A percentile compares a stretch with the other conserved stretches of the same genome.
These are phyloP conservation scores for Exophiala bonariae DNA, from an alignment of 2,329 filamentous ascomycete genomes.

Conservation along the genomic window DNA sequence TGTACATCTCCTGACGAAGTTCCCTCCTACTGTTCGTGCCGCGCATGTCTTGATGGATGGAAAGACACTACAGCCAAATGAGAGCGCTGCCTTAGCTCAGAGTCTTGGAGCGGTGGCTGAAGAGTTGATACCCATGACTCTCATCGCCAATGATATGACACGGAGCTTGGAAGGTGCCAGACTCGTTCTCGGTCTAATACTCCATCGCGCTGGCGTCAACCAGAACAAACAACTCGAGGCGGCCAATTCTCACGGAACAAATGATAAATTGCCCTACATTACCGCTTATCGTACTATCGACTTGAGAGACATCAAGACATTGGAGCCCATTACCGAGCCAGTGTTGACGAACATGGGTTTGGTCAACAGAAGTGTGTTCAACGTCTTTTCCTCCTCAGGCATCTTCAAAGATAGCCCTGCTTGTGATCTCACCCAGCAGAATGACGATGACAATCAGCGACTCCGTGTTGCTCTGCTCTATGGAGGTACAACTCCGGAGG, in stretches of 20 bases:
- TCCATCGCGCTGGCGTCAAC: slow-evolving; percentile 23
- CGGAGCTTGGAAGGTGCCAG: slow-evolving; percentile 37
- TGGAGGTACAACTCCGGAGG: slow-evolving; percentile 26
- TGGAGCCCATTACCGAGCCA: slow-evolving; percentile 30
- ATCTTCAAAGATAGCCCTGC: slow-evolving; percentile 22
- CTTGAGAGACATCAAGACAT: slow-evolving; percentile 31
- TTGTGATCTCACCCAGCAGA: slow-evolving; percentile 4
- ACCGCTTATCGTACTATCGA: slow-evolving; percentile 30
- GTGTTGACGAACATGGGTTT: slow-evolving; percentile 31
- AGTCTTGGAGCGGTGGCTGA: slow-evolving; percentile 32
- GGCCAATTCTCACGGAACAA: neutral
- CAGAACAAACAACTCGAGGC: too few species aligned
- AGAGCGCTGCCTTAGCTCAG: slow-evolving; percentile 35
- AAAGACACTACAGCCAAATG: slow-evolving; percentile 30
- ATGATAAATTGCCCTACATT: slow-evolving; percentile 22
- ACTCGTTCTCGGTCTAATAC: slow-evolving; percentile 37
- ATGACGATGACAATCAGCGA: slow-evolving; percentile 6
- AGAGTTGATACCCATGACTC: slow-evolving; percentile 30
- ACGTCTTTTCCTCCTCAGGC: slow-evolving; percentile 28
- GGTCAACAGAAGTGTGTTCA: slow-evolving; percentile 30
- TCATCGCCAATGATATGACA: slow-evolving; percentile 29
- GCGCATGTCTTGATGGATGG: slow-evolving; percentile 35
- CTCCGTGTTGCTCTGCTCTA: slow-evolving; percentile 23
- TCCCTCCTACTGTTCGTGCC: slow-evolving; percentile 36
- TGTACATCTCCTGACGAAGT: slow-evolving; percentile 32